Evolutionary conservation across 805 yeast species (phyloP), one percentile per base, ranked within the genome.

Genomic region (Cyberlindnera mrakii): DNA sequence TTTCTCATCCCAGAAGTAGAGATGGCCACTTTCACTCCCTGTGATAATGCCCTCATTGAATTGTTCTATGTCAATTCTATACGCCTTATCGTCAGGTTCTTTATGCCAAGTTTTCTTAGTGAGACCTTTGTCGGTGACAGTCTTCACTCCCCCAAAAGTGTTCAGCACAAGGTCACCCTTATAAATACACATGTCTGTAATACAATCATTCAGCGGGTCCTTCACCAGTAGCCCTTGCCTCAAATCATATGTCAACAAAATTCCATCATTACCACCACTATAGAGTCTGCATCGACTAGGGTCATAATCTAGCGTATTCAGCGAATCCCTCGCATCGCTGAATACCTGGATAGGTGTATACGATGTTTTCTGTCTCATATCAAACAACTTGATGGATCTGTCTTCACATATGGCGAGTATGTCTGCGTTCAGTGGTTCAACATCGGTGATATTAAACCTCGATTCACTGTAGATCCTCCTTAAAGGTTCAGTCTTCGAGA

Each of bases 291-390:
- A 33, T 2, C 32, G 30, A 1, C n/a, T 18, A 2, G 37, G 18
- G 15, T 44, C 37, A 20, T 44, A 49, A 30, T 40, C 46, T 9
- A 50, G 27, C 5, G 46, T 25, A 23, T 50, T 57, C 13, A 53
- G 31, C n/a, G 62, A 51, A 40, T 66, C 74, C 30, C 29, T 46
- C 43, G 40, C 65, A 10, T 65, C 65, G 1, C 46, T 42, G 17
- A 65, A 59, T 14, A 51, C 44, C 48, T 69, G 74, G 1, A 67
- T 48, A 1, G 74, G 72, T 17, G 44, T 54, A 45, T 43, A 47
- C 23, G 35, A 35, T n/a, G 41, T 41, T 6, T 17, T 30, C n/a
- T 36, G 47, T 30, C 53, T 40, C 39, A 52, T 30, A 32, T 49
- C 52, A 31, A 33, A 48, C 11, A 48, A 19, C 20, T 44, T 34